Base-by-base conservation (phyloP, 1,284 basidiomycete genomes). In the Malassezia brasiliensis region DNA sequence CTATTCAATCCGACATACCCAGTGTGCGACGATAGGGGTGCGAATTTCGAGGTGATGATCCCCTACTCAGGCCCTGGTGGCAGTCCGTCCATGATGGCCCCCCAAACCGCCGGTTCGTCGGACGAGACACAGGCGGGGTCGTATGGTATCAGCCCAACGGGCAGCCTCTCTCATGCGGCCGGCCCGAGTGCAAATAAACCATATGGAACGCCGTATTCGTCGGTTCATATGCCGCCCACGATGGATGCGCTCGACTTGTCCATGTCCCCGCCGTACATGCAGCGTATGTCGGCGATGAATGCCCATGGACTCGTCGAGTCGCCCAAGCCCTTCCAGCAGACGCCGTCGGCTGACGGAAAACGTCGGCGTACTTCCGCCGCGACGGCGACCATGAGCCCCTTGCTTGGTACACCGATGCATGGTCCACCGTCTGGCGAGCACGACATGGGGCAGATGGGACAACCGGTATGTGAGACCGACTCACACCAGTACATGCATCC, bases 351-450 rank as follows among this genome's bases (percentile, higher is more conserved):
- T 11, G 53, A 56, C 34, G 37, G 53, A 34, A 56, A 56, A 36
- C 53, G 53, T 20, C 40, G 53, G 28, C 53, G 53, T 32, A 50
- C 50, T 25, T 47, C 44, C 15, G n/a, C 53, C 12, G 34, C 20
- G 10, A 19, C 17, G 10, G 14, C 35, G 8, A 20, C 9, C 11
- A n/a, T 38, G n/a, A 45, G 42, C 25, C 42, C 42, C 17, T 10
- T 40, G 38, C 14, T 22, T 7, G 32, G 17, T 42, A 7, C 36
- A 37, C 15, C n/a, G 11, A 37, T 34, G 32, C 25, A 28, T 28
- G 32, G 32, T 34, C 32, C 32, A 11, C 32, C 9, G 14, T 10
- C 15, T 17, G 19, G 19, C 6, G 28, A 28, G 25, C n/a, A 9
- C 14, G 28, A 45, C 14, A 14, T 32, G 14, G 25, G 17, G n/a